Evolutionary conservation across 2,329 filamentous ascomycete species (phyloP).

Genomic region (Trichoderma atrobrunneum): DNA sequence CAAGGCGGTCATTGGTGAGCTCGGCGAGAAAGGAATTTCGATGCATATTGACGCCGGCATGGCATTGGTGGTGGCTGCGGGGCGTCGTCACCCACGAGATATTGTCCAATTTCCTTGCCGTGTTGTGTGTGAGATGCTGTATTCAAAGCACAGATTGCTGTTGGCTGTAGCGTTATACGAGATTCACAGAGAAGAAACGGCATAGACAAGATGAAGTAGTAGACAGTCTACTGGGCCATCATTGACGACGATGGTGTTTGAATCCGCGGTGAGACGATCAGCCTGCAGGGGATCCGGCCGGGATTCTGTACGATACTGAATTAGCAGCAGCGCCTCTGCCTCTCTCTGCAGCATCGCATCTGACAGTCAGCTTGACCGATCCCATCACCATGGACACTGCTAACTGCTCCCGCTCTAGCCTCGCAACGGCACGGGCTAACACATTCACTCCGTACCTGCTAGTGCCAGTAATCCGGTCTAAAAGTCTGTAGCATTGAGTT

Average conservation of each 20-base stretch:
- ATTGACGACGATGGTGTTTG: not conserved
- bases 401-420: not conserved
- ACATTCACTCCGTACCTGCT: not conserved
- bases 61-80: conserved; percentile 9
- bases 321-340: not conserved
- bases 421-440: not conserved
- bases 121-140: not conserved
- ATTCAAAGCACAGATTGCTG: not conserved
- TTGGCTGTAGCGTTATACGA: not conserved
- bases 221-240: not conserved
- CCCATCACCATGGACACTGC: not conserved
- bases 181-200: not conserved
- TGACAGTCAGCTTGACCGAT: conserved; percentile 11
- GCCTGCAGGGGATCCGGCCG: not conserved
- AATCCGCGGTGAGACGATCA: not conserved
- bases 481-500: not conserved
- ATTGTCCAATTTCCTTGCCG: conserved; percentile 9
- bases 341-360: conserved; percentile 8
- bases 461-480: not conserved
- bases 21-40: not conserved
- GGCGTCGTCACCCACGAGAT: conserved; percentile 7
- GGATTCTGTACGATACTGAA: not conserved
- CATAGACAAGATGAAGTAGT: not conserved
- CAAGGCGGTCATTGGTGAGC: not conserved
- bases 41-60: not conserved